Evolutionary conservation across 441 rosid genomes (phyloP), one percentile per base, ranked within the genome.

Genomic region (Viola pubescens): DNA sequence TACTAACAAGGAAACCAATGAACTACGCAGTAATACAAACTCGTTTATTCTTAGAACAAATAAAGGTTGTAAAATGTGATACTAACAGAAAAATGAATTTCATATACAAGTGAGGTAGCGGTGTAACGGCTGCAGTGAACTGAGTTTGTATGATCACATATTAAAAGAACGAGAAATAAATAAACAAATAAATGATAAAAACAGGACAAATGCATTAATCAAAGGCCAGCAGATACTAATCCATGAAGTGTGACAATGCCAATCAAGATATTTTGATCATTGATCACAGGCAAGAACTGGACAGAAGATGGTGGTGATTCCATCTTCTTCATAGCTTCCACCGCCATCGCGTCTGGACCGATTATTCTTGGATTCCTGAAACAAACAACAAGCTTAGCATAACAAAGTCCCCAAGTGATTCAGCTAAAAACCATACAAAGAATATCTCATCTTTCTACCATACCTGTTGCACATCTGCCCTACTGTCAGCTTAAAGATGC

Each of bases 401-500:
- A 43, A 26, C 34, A 26, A 26, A 43, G 10, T 6, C 14, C 3
- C 54, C 4, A 3, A 50, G 8, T 3, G 9, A 14, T 13, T 50
- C 55, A 4, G 11, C 11, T 6, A 52, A 5, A 26, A 52, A 19
- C 9, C 41, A 7, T 26, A 6, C 11, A 41, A 3, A 38, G 42
- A 13, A 16, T 16, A 55, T 1, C 9, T 9, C 14, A 11, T 39
- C 44, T 37, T 55, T 55, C 46, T 46, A 39, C 37, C 4, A 59
- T 74, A 87, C 97, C 89, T 89, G 82, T 83, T 84, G 82, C 97
- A 94, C 96, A 82, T 94, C 70, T 89, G 82, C 14, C 98, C 98
- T 4, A 94, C 96, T 0, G 84, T 83, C 73, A 87, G 97, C 81
- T 82, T 82, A 69, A 94, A 94, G 72, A 88, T 94, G 60, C 78